A percentile compares a stretch with the other conserved stretches of the same genome.
phyloP scores from a whole-genome alignment of 768 basidiomycete species.

The Trametes gibbosa region DNA sequence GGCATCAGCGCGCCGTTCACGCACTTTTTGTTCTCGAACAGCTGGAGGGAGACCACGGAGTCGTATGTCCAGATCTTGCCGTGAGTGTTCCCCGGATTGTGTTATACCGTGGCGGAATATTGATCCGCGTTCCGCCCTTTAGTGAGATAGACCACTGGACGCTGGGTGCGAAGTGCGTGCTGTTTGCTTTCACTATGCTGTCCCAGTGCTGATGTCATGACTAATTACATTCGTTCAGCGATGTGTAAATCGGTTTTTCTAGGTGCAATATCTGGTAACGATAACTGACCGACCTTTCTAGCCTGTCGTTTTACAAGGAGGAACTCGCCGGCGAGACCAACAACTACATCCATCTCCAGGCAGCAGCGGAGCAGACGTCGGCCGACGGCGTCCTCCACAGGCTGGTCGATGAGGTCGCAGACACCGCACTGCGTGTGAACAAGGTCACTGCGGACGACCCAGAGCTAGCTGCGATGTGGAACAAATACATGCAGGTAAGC shows the following conservation, averaged over 20 bases:
- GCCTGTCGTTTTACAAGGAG: slow-evolving; percentile 24
- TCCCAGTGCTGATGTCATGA: neutral
- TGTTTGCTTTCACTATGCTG: neutral
- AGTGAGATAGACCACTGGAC: slow-evolving; percentile 15
- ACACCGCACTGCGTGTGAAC: slow-evolving; percentile 1
- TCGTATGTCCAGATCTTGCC: slow-evolving; percentile 40
- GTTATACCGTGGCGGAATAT: neutral
- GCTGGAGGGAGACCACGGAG: slow-evolving; percentile 29
- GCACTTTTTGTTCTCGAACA: slow-evolving; percentile 29
- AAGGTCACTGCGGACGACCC: neutral
- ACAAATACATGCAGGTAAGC: slow-evolving; percentile 2
- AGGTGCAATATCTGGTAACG: neutral
- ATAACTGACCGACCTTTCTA: neutral
- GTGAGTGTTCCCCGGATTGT: slow-evolving; percentile 14
- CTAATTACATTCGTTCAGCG: neutral
- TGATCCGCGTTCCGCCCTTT: no score
- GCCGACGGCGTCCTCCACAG: neutral
- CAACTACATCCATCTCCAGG: slow-evolving; percentile 20
- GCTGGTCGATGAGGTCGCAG: slow-evolving; percentile 10
- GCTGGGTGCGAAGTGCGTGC: slow-evolving; percentile 10
- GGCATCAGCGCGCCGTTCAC: slow-evolving; percentile 37
- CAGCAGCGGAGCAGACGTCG: slow-evolving; percentile 3
- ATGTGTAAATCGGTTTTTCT: slow-evolving; percentile 1
- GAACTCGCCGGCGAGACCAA: slow-evolving; percentile 17
- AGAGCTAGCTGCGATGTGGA: neutral